phyloP scores from a whole-genome alignment of 257 asterid species.

The Solanum ahanhuiri region DNA sequence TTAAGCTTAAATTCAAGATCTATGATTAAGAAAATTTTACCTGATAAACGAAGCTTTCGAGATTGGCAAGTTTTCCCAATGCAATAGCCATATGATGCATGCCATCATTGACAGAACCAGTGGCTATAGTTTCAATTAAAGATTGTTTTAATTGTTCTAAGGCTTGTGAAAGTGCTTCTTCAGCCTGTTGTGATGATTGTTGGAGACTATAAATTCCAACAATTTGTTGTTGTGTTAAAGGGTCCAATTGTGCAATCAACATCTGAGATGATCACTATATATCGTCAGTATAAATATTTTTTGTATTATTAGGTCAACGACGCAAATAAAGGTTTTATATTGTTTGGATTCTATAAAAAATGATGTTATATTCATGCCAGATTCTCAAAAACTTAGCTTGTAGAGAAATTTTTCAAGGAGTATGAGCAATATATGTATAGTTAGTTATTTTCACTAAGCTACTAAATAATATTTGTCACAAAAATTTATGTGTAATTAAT shows the following conservation, averaged over 20 bases:
- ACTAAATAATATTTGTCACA: neutral
- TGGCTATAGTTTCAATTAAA: conserved; percentile 53
- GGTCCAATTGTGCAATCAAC: conserved; percentile 68
- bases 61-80: conserved; percentile 69
- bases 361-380: neutral
- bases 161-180: conserved; percentile 94
- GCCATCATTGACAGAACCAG: conserved; percentile 44
- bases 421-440: neutral
- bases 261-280: conserved; percentile 25
- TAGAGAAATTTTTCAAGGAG: neutral
- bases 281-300: neutral
- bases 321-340: neutral
- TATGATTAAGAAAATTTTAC: conserved; percentile 17
- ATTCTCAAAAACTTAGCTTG: neutral
- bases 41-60: conserved; percentile 87
- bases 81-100: conserved; percentile 94
- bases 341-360: too few relatives aligned
- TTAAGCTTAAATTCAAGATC: neutral
- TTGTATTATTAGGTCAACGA: neutral
- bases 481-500: neutral
- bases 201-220: conserved; percentile 84
- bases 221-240: conserved; percentile 81
- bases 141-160: conserved; percentile 82
- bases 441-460: neutral
- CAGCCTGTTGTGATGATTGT: conserved; percentile 86